Conservation (phyloP, 1,284 basidiomycete genomes). For the Singerocomus rubriflavus region DNA sequence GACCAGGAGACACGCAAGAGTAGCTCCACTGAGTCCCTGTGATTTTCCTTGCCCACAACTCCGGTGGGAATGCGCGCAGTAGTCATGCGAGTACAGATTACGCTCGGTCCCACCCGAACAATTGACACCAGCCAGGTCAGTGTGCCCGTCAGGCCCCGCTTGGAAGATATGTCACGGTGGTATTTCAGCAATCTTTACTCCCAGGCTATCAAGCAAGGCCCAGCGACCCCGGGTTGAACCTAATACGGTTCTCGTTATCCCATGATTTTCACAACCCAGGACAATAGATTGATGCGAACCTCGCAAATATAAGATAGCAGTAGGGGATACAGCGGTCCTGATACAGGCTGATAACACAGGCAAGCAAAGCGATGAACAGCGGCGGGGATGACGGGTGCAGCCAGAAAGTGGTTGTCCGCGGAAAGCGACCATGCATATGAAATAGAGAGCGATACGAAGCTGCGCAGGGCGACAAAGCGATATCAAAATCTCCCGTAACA, state of each 20-base stretch:
- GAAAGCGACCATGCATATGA: slow-evolving; percentile 18
- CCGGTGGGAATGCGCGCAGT: slow-evolving; percentile 10
- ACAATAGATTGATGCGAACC: slow-evolving; percentile 16
- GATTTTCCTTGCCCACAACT: no score
- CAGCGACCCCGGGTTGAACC: slow-evolving; percentile 7
- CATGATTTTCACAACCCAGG: slow-evolving; percentile 22
- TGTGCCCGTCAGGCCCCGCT: not conserved
- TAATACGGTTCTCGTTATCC: slow-evolving; percentile 13
- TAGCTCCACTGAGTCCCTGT: no score
- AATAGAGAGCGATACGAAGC: slow-evolving; percentile 9
- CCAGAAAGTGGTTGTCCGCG: slow-evolving; percentile 17
- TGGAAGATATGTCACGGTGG: slow-evolving; percentile 6
- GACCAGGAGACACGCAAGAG: no score
- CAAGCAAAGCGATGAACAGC: slow-evolving; percentile 15
- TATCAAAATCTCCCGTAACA: slow-evolving; percentile 11
- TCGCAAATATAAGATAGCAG: slow-evolving; percentile 16
- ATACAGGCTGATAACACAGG: slow-evolving; percentile 25
- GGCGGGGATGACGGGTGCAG: slow-evolving; percentile 12
- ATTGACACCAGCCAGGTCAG: not conserved
- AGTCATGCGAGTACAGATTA: not conserved
- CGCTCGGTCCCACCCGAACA: slow-evolving; percentile 4
- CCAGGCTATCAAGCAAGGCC: slow-evolving; percentile 9
- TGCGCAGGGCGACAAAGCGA: slow-evolving; percentile 13
- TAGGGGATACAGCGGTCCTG: slow-evolving; percentile 23
- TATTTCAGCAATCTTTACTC: slow-evolving; percentile 5